Evolutionary conservation across 192 early-diverging fungal species (phyloP), one percentile per base, ranked within the genome.

Genomic region (Chytriomyces sp.): DNA sequence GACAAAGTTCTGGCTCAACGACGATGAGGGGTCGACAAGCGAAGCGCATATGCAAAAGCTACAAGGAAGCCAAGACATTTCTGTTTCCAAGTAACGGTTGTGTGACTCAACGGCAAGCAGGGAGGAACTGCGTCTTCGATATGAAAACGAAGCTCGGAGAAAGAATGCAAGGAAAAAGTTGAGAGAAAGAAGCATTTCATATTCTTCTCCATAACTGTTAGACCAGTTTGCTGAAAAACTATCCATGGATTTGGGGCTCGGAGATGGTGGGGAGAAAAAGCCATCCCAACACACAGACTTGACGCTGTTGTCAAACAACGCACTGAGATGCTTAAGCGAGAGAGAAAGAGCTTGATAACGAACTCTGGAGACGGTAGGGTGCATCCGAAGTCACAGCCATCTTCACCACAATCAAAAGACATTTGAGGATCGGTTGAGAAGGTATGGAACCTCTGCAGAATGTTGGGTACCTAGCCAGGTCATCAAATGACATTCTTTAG

Each of bases 231-330:
- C 39, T n/a, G 8, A 26, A 41, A 10, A 49, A 25, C n/a, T 65
- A 65, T 65, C 63, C 63, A 8, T 65, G 63, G 63, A 40, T 49
- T 33, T 65, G 63, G 63, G 63, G 63, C 10, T 22, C 22, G 28
- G 26, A 49, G 7, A 44, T 25, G 14, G 63, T 25, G n/a, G 38
- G 32, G 30, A 10, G 60, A 37, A 62, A 62, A 22, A n/a, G 25
- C 28, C 14, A 65, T 19, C 63, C 63, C 14, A 38, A 65, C 28
- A n/a, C n/a, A n/a, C 63, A 65, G 4, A 65, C 40, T 65, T 8
- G 41, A 65, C 63, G 41, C 38, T 7, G 14, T 65, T 19, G 63
- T 65, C 63, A 17, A n/a, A 10, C 39, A 52, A 5, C 22, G 38
- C 22, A 8, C 25, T 14, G 63, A 40, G 6, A 65, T 49, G 7